Evolutionary conservation across 2,329 filamentous ascomycete genomes (phyloP), one percentile per base, ranked within the genome.

Genomic region (Laburnicola sp.): DNA sequence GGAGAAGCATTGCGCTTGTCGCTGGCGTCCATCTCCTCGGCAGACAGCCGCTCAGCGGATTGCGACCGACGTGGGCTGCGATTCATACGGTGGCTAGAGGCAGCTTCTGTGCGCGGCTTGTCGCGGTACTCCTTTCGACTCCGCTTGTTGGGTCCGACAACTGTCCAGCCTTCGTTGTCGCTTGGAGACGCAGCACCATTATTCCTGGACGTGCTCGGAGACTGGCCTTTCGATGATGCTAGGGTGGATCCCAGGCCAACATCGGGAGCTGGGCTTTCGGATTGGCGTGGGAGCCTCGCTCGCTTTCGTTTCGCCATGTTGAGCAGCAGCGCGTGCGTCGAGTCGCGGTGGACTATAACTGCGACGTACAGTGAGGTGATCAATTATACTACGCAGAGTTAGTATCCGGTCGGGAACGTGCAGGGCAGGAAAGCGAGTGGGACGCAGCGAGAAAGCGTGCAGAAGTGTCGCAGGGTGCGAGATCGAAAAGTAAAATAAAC

Each of bases 271-370:
- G 38, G 42, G 11, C 65, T 57, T 22, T 61, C 52, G 30, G 54
- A 30, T 30, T 30, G 28, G 28, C 6, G 10, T 5, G 28, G 34
- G 25, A 38, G 25, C 40, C 46, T 56, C 22, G 54, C 51, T 43
- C 64, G 59, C 60, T 70, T 69, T 56, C 66, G 61, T 62, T 69
- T 70, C 30, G 60, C 53, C 66, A 69, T 70, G 44, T 54, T 48
- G 51, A 3, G 25, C 35, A n/a, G 30, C 27, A 27, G 8, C 30
- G 30, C 30, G 7, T 32, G 30, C 30, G 30, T 8, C 30, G 7
- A n/a, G 30, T n/a, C 30, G n/a, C 30, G 30, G n/a, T 32, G 7
- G 30, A 7, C 30, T 32, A 32, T 32, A 8, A 32, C 16, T 32
- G n/a, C 30, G 30, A 8, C n/a, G 30, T 32, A n/a, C 30, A 32